These are phyloP conservation scores for Piper longum DNA, from an alignment of 164 flowering plant genomes.

Conservation along the genomic window DNA sequence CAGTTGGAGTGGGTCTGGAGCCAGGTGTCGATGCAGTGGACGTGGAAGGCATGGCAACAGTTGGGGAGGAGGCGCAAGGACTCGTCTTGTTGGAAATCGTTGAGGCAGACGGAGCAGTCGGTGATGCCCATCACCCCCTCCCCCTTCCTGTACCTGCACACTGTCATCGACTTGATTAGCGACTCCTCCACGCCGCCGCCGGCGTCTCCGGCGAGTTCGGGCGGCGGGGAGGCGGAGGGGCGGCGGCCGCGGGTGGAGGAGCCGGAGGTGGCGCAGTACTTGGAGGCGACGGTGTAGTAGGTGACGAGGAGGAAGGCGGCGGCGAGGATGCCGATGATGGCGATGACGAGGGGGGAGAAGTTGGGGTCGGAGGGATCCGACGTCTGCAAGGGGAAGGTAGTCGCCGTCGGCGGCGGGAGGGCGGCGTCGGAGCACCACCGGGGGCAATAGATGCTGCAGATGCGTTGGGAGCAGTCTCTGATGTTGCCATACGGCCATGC, in stretches of 20 bases:
- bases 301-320: constrained; percentile 59
- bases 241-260: constrained; percentile 13
- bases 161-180: constrained; percentile 52
- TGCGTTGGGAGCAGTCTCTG: constrained; percentile 60
- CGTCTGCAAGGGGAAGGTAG: constrained; percentile 15
- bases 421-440: constrained; percentile 62
- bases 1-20: constrained; percentile 65
- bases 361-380: constrained; percentile 26
- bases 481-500: constrained; percentile 46
- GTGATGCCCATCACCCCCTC: constrained; percentile 59
- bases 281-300: constrained; percentile 53
- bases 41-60: constrained; percentile 84
- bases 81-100: constrained; percentile 65
- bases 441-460: constrained; percentile 63
- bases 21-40: constrained; percentile 80
- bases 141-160: constrained; percentile 46
- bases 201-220: constrained; percentile 18
- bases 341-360: constrained; percentile 64
- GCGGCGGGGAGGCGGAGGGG: constrained; percentile 18
- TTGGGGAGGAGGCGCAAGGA: constrained; percentile 58
- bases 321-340: constrained; percentile 58
- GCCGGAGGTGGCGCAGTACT: constrained; percentile 34
- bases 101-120: constrained; percentile 77
- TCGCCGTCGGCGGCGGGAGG: constrained; percentile 40
- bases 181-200: constrained; percentile 53